Base-by-base conservation (phyloP, 139 green algal species). In the Ettlia oleoabundans region DNA sequence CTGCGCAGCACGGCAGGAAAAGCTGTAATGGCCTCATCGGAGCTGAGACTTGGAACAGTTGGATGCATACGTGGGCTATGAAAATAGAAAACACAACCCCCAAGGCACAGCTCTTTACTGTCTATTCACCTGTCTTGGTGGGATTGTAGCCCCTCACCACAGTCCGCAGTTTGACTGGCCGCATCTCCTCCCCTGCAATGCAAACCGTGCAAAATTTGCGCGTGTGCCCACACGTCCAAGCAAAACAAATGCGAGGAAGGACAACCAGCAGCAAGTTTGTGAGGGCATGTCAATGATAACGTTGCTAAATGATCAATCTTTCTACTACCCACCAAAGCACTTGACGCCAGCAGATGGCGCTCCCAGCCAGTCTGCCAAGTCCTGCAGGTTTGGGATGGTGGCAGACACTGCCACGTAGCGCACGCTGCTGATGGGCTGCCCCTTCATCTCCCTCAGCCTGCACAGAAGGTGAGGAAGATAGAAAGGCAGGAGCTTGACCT, bases 131-230 rank as follows among this genome's bases (percentile, higher is more conserved):
- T 69, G 91, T 94, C 52, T 96, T 96, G 55, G 81, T 79, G 15
- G 86, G 83, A 2, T 83, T 55, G 81, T 95, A 97, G 65, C 90
- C 93, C 26, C 87, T 89, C 19, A 99, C 94, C 21, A 91, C 74
- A 0, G 93, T 98, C 26, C 81, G 86, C 30, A 99, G 90, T 73
- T 91, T 90, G 8, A 97, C 92, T 6, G 96, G 96, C 24, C 96
- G 84, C 82, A 95, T 91, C 86, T 98, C 95, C 74, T 98, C 92
- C 58, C 91, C 65, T 90, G 80, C 78, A 91, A 76, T n/a, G n/a
- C n/a, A n/a, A n/a, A n/a, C n/a, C n/a, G n/a, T n/a, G n/a, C n/a
- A n/a, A n/a, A n/a, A n/a, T n/a, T n/a, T n/a, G n/a, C n/a, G n/a
- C n/a, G n/a, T n/a, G n/a, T n/a, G n/a, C n/a, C n/a, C n/a, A n/a